Evolutionary conservation across 257 asterid species (phyloP), one percentile per base, ranked within the genome.

Genomic region (Lantana camara): DNA sequence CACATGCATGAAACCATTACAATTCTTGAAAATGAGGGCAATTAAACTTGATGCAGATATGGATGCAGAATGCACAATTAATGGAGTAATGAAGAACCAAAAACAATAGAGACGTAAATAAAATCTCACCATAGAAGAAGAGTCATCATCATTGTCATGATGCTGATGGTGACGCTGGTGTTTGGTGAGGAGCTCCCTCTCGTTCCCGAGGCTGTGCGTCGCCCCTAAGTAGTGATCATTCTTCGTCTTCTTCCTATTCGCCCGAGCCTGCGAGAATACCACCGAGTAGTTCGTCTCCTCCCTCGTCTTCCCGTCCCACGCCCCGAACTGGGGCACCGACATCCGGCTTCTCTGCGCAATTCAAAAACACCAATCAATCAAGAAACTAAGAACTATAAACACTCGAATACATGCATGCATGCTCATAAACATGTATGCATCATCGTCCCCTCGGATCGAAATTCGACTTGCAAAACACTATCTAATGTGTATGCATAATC

Each of bases 291-390:
- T 72, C 10, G 82, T 75, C n/a, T 66, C 71, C 2, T 51, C 61
- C 24, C 62, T 63, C 15, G 73, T 67, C 73, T 74, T 69, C 5
- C 76, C 71, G 53, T 84, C 91, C 91, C 91, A 84, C 11, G 49
- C 80, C 64, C 88, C 91, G 34, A 84, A 84, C 62, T 77, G 80
- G 38, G 91, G 91, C 64, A 84, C 87, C 1, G 75, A 34, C 80
- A 29, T 68, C 66, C 79, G 64, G 19, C 20, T 67, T 63, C 52
- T 68, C 74, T 77, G 49, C 68, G 55, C 4, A 27, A 27, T 27
- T 27, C 2, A 27, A 45, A 19, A 40, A 23, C 35, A 64, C 27
- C 37, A 46, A 11, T 1, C 40, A 1, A 35, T 35, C 11, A 35
- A 35, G 40, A 4, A 4, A 4, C 40, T 2, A 4, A 2, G 9